These are phyloP conservation scores for Trametes pubescens DNA, from an alignment of 1,284 basidiomycete species.

Conservation along the genomic window DNA sequence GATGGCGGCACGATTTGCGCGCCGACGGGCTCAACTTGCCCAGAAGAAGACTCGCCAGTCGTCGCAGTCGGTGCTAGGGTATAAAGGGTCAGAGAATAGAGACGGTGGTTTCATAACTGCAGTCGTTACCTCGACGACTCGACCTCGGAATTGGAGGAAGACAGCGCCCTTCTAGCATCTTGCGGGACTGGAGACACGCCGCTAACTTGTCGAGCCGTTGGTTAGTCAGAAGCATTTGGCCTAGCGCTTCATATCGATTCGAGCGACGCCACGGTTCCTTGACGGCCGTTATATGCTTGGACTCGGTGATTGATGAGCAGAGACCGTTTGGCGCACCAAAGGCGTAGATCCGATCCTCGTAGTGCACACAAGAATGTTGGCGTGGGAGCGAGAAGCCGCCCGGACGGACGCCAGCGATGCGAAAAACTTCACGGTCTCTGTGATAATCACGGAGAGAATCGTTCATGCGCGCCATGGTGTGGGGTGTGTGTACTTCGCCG, in stretches of 20 bases:
- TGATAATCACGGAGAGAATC: conserved; percentile 36
- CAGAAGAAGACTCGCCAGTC: too few relatives aligned
- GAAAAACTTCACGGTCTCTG: too few relatives aligned
- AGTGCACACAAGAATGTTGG: conserved; percentile 35
- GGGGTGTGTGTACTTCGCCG: too few relatives aligned
- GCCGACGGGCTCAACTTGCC: too few relatives aligned
- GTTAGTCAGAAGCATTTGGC: conserved; percentile 38
- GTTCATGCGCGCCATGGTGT: too few relatives aligned
- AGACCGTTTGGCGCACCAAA: conserved; percentile 39
- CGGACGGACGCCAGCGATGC: conserved; percentile 26
- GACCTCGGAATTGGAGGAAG: too few relatives aligned
- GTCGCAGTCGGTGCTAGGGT: too few relatives aligned
- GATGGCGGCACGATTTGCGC: too few relatives aligned
- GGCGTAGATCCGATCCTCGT: conserved; percentile 14
- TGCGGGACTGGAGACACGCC: conserved; percentile 22
- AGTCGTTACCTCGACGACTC: too few relatives aligned
- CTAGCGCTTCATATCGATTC: conserved; percentile 30
- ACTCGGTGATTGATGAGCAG: conserved; percentile 38
- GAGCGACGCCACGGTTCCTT: conserved; percentile 38
- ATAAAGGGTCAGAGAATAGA: too few relatives aligned
- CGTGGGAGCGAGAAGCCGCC: conserved; percentile 33
- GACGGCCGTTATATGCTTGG: conserved; percentile 38
- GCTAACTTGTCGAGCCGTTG: conserved; percentile 34
- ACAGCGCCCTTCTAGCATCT: conserved; percentile 33
- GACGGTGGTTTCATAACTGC: too few relatives aligned